A percentile compares a stretch with the other conserved stretches of the same genome.
Evolutionary conservation across 148 eudicot species (phyloP).

Genomic region (Heliamphora exappendiculata): DNA sequence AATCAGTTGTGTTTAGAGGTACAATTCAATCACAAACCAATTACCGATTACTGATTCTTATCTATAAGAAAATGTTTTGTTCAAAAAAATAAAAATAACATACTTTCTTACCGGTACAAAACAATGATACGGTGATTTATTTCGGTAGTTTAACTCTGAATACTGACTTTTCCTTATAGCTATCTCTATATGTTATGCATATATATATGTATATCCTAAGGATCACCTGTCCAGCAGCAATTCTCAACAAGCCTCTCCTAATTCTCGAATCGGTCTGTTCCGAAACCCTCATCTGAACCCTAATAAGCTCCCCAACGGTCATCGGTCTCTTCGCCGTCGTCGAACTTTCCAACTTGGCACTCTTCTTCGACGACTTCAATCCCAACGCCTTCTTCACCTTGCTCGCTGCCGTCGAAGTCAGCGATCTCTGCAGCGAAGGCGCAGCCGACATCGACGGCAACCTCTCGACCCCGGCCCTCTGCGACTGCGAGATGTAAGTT

Average conservation of each 20-base stretch:
- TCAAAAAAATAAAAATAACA: too few species aligned
- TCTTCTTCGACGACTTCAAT: constrained; percentile 32
- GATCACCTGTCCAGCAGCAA: constrained; percentile 81
- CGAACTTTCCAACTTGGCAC: constrained; percentile 7
- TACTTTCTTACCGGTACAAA: too few species aligned
- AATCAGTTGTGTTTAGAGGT: too few species aligned
- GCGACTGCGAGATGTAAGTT: constrained; percentile 54
- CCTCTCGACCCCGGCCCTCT: constrained; percentile 18
- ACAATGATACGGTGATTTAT: too few species aligned
- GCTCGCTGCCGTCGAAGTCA: constrained; percentile 54
- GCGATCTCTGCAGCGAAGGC: constrained; percentile 40
- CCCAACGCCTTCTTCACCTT: constrained; percentile 87
- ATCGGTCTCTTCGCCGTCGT: constrained; percentile 23
- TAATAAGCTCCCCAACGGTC: constrained; percentile 64
- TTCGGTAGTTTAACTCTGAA: too few species aligned
- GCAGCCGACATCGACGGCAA: constrained; percentile 19
- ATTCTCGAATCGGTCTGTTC: constrained; percentile 79
- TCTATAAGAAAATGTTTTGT: too few species aligned
- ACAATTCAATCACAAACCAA: too few species aligned
- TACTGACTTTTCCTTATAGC: too few species aligned
- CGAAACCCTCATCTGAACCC: constrained; percentile 82
- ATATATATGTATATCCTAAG: background rate
- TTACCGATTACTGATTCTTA: too few species aligned
- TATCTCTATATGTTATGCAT: too few species aligned
- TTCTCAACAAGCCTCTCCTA: constrained; percentile 59